Percentiles rank a stretch among this genome's conserved stretches.
Conservation (phyloP, 768 basidiomycete species). For the Megacollybia marginata region DNA sequence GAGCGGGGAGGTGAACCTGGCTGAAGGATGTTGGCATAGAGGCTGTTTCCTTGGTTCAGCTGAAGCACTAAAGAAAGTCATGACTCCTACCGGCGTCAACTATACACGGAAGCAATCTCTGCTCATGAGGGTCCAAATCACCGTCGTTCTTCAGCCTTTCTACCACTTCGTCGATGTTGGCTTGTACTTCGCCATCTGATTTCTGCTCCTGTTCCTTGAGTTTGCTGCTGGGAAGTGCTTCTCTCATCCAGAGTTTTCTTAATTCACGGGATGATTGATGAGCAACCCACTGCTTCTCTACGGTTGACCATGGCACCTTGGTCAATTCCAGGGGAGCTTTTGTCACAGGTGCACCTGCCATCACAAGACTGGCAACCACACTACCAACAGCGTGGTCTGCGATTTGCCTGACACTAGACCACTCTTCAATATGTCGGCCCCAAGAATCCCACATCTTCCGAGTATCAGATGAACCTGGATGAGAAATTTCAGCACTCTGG, state of each 20-base stretch:
- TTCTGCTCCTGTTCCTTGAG: conserved; percentile 25
- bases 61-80: conserved; percentile 2
- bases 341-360: conserved; percentile 4
- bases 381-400: conserved; percentile 73
- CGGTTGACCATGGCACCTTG: conserved; percentile 50
- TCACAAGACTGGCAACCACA: conserved; percentile 32
- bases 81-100: conserved; percentile 62
- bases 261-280: conserved; percentile 41
- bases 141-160: conserved; percentile 70
- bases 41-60: conserved; percentile 27
- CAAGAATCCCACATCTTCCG: conserved; percentile 52
- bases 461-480: background rate
- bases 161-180: conserved; percentile 59
- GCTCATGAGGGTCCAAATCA: conserved; percentile 76
- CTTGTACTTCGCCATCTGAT: conserved; percentile 24
- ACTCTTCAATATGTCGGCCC: conserved; percentile 62
- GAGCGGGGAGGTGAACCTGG: conserved; percentile 81
- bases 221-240: conserved; percentile 26
- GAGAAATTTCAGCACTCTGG: background rate
- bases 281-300: conserved; percentile 59
- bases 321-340: conserved; percentile 44
- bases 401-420: conserved; percentile 63
- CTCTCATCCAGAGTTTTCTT: conserved; percentile 57
- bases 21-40: conserved; percentile 78
- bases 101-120: conserved; percentile 74